Evolutionary conservation across 148 eudicot species (phyloP).

Genomic region (Tetragonia tetragonoides): DNA sequence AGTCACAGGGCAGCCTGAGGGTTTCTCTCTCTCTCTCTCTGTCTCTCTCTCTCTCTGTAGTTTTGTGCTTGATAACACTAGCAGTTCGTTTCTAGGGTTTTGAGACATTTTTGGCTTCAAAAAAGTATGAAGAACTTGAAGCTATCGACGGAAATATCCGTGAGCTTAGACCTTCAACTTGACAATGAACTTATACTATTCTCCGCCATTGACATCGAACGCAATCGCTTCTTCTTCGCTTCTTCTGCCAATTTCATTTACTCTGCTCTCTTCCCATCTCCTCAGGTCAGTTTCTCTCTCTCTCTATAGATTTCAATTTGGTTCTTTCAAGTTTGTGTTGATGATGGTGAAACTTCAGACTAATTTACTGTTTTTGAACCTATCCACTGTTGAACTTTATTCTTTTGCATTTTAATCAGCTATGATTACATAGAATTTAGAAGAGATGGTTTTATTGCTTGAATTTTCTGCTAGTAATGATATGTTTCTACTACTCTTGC

Average conservation of each 20-base stretch:
- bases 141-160: slow-evolving; percentile 57
- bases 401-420: background rate
- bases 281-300: slow-evolving; percentile 37
- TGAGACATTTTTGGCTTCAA: background rate
- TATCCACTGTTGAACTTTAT: background rate
- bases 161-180: slow-evolving; percentile 47
- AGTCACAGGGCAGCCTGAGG: too few species aligned
- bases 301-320: background rate
- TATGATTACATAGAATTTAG: background rate
- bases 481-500: background rate
- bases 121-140: slow-evolving; percentile 72
- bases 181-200: slow-evolving; percentile 54
- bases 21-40: too few species aligned
- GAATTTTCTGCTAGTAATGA: background rate
- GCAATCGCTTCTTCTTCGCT: slow-evolving; percentile 80
- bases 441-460: background rate
- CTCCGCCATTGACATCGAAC: slow-evolving; percentile 78
- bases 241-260: slow-evolving; percentile 67
- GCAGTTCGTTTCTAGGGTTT: slow-evolving; percentile 22
- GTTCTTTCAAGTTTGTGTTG: background rate
- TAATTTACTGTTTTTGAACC: too few species aligned
- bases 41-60: background rate
- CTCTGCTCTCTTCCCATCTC: slow-evolving; percentile 51
- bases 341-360: background rate
- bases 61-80: background rate